Conservation (phyloP, 257 asterid genomes). For the Coffea eugenioides region DNA sequence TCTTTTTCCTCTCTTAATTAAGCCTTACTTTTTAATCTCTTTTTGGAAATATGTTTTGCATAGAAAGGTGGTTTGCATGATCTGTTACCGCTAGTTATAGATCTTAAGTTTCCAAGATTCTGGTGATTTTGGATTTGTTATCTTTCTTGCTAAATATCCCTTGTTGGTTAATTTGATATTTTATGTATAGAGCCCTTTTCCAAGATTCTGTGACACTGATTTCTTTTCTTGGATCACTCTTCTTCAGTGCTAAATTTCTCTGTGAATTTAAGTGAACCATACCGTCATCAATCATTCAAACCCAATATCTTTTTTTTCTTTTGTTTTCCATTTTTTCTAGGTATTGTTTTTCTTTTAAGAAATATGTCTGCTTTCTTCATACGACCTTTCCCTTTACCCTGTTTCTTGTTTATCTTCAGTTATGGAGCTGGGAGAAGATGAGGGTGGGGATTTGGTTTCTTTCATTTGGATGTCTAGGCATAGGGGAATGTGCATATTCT, state of each 20-base stretch:
- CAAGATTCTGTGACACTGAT: not conserved
- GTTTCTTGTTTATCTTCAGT: not conserved
- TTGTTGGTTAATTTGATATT: constrained; percentile 1
- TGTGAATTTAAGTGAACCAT: no score
- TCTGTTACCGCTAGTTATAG: constrained; percentile 3
- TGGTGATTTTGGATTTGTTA: not conserved
- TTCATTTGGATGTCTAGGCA: not conserved
- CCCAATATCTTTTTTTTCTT: not conserved
- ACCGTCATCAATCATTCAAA: no score
- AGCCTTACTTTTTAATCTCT: not conserved
- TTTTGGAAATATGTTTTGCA: not conserved
- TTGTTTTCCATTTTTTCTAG: not conserved
- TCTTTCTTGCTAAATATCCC: not conserved
- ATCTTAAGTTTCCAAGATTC: constrained; percentile 18
- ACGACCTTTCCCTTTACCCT: not conserved
- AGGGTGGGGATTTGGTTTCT: not conserved
- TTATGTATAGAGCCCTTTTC: not conserved
- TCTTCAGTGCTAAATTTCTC: not conserved
- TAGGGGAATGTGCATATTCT: not conserved
- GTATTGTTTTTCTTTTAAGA: not conserved
- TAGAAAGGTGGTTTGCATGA: not conserved
- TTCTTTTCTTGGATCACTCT: constrained; percentile 4
- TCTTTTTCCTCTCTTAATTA: not conserved
- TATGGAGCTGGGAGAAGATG: not conserved
- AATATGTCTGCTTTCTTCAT: not conserved